These are phyloP conservation scores for Dryas drummondii DNA, from an alignment of 306 rosid genomes.

Conservation along the genomic window DNA sequence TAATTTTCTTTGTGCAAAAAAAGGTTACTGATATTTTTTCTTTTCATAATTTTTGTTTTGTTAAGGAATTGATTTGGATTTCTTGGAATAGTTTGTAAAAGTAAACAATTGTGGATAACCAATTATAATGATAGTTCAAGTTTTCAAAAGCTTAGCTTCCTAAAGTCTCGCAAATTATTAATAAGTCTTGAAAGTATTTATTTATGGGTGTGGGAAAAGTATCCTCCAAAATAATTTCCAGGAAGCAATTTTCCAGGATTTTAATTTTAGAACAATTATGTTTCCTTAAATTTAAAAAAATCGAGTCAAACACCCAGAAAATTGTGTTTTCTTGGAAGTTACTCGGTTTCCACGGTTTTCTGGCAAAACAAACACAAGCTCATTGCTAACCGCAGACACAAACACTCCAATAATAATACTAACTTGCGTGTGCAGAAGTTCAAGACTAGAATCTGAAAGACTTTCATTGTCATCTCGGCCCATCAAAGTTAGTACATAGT, in stretches of 20 bases:
- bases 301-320: neutral
- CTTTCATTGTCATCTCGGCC: constrained; percentile 85
- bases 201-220: neutral
- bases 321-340: neutral
- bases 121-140: neutral
- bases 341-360: neutral
- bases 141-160: neutral
- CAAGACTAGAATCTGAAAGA: constrained; percentile 70
- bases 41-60: neutral
- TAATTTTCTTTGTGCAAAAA: neutral
- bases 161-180: neutral
- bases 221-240: neutral
- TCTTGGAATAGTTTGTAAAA: neutral
- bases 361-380: neutral
- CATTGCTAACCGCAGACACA: constrained; percentile 13
- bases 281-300: neutral
- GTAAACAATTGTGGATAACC: neutral
- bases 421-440: constrained; percentile 87
- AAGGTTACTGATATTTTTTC: neutral
- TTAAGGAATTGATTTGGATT: neutral
- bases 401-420: constrained; percentile 24
- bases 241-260: neutral
- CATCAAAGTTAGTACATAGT: constrained; percentile 83
- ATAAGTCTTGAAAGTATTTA: neutral
- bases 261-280: neutral